A percentile compares a stretch with the other conserved stretches of the same genome.
These are phyloP conservation scores for Tricholoma hemisulphureum DNA, from an alignment of 768 basidiomycete species.

Conservation along the genomic window DNA sequence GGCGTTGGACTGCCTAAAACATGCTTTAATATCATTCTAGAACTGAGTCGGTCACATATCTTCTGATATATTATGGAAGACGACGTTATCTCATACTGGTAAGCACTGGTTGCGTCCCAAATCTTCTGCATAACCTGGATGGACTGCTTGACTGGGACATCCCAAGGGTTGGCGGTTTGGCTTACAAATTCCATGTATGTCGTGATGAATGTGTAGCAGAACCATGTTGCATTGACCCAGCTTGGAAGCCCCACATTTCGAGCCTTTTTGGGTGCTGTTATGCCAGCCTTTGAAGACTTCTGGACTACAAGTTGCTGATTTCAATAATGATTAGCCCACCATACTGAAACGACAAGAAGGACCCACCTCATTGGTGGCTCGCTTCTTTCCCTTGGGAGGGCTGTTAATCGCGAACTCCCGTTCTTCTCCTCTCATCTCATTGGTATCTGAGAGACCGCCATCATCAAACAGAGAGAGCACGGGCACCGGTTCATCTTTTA, in stretches of 20 bases:
- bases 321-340: background rate
- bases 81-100: background rate
- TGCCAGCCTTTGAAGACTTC: background rate
- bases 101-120: background rate
- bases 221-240: background rate
- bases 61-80: background rate
- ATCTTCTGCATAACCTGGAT: background rate
- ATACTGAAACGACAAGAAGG: background rate
- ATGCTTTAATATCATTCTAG: background rate
- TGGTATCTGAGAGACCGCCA: background rate
- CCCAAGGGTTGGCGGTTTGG: background rate
- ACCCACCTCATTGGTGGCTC: background rate
- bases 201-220: background rate
- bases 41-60: background rate
- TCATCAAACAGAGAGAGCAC: background rate
- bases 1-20: background rate
- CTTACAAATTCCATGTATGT: background rate
- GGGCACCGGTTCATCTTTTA: background rate
- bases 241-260: background rate
- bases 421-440: background rate
- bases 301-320: background rate
- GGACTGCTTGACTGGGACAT: background rate
- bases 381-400: background rate
- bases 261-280: background rate
- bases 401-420: background rate